Percentiles rank a stretch among this genome's conserved stretches.
Evolutionary conservation across 2,329 filamentous ascomycete genomes (phyloP).

Genomic region (Fusarium sp.): DNA sequence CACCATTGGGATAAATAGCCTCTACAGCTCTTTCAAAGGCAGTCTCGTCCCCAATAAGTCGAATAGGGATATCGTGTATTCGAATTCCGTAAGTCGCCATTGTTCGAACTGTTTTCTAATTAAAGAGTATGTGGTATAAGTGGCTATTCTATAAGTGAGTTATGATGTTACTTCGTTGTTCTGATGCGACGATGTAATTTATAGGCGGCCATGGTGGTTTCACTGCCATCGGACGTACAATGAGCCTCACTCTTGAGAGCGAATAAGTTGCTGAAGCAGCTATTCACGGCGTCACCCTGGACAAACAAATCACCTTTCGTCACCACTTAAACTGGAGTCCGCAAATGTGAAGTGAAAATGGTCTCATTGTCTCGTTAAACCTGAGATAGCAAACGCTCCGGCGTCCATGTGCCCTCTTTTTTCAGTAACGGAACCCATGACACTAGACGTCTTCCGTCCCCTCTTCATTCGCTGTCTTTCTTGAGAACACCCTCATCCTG

Average conservation of each 20-base stretch:
- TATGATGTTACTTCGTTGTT: background rate
- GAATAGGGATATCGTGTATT: background rate
- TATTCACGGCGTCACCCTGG: rapidly evolving
- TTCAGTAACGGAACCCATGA: background rate
- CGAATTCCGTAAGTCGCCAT: background rate
- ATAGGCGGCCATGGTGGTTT: background rate
- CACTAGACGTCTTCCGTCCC: rapidly evolving
- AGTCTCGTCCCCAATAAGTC: background rate
- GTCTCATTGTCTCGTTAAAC: background rate
- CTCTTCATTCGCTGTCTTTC: background rate
- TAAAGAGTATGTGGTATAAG: rapidly evolving
- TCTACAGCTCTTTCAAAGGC: background rate
- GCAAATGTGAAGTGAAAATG: rapidly evolving
- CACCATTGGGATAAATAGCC: background rate
- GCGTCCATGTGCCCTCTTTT: rapidly evolving
- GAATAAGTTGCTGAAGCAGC: rapidly evolving
- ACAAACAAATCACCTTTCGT: background rate
- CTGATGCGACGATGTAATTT: rapidly evolving
- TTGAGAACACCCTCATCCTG: background rate
- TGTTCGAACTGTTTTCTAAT: background rate
- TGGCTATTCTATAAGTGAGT: rapidly evolving
- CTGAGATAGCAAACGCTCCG: background rate
- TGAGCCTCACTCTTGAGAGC: background rate
- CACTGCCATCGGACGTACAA: background rate
- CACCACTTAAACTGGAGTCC: too few species aligned